Conservation (phyloP, 495 filamentous ascomycete species). For the Hyaloscypha hepaticicola region DNA sequence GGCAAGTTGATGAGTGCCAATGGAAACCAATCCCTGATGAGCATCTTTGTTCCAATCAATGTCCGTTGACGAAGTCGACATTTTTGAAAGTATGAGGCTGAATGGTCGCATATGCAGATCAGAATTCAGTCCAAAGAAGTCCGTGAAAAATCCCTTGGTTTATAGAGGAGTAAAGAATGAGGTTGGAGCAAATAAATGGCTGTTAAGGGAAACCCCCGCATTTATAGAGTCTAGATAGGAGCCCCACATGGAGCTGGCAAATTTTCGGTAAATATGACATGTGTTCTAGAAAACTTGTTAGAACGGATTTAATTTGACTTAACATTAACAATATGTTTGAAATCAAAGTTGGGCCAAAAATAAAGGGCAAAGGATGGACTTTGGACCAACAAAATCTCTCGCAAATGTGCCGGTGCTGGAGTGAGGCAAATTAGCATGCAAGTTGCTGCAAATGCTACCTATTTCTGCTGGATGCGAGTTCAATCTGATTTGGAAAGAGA, state of each 20-base stretch:
- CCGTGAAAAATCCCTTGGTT: too few species aligned
- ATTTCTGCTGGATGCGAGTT: too few species aligned
- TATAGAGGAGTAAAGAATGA: neutral
- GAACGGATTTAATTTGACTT: neutral
- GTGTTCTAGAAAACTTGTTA: neutral
- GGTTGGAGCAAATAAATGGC: neutral
- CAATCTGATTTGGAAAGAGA: neutral
- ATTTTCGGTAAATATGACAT: neutral
- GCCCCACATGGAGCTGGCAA: neutral
- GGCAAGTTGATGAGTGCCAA: conserved; percentile 19
- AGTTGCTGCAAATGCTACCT: too few species aligned
- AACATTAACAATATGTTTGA: too few species aligned
- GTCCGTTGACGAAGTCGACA: neutral
- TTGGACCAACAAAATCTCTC: too few species aligned
- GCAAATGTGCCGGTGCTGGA: too few species aligned
- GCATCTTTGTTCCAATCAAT: conserved; percentile 19
- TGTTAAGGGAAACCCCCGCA: neutral
- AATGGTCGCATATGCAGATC: neutral
- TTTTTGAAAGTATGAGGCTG: neutral
- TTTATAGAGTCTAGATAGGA: neutral
- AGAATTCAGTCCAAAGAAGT: too few species aligned
- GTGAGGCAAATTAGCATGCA: too few species aligned
- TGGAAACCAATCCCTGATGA: conserved; percentile 3
- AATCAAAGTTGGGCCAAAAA: too few species aligned
- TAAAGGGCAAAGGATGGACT: too few species aligned